Base-by-base conservation (phyloP, 805 yeast genomes). In the Zygosaccharomyces pseudorouxii region DNA sequence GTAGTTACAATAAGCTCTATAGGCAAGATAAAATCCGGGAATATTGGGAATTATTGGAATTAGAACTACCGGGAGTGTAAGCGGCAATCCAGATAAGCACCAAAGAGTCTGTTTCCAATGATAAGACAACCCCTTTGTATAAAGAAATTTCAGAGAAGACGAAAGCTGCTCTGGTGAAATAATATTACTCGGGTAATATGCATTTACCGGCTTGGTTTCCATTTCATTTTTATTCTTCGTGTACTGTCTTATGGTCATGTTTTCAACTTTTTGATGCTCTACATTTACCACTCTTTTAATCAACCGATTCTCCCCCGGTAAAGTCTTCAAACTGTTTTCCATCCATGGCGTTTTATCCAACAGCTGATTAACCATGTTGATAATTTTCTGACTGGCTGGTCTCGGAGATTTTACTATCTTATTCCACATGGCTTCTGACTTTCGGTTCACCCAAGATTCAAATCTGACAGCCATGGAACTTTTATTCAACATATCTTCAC, bases 11-110 rank as follows among this genome's bases (percentile, higher is more conserved):
- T 89, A 90, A 16, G 85, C 74, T 52, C 98, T 74, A 63, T 85
- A 90, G 2, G 85, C 74, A 38, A 90, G 67, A 59, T 89, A 92
- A 60, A 92, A 85, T 0, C 96, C 96, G 0, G 98, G 98, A 18
- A 90, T 78, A 58, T 90, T 90, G 18, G 98, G 98, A 3, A 89
- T 64, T n/a, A 90, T 73, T 0, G 98, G 98, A 0, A 92, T 61
- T 38, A 89, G 57, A 0, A 88, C 89, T 38, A 90, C 64, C 2
- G 98, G 98, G 2, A 88, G 56, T 0, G 95, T 81, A 39, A 90
- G 54, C 1, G 97, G 97, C 3, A 92, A 66, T 3, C 81, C 81
- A 12, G 82, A 50, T 1, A 78, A 73, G 55, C 85, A 79, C 33
- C 71, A 54, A 2, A 77, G 41, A 53, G 84, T 74, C 56, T 77